Base-by-base conservation (phyloP, 257 asterid species). In the Jacaranda mimosifolia region DNA sequence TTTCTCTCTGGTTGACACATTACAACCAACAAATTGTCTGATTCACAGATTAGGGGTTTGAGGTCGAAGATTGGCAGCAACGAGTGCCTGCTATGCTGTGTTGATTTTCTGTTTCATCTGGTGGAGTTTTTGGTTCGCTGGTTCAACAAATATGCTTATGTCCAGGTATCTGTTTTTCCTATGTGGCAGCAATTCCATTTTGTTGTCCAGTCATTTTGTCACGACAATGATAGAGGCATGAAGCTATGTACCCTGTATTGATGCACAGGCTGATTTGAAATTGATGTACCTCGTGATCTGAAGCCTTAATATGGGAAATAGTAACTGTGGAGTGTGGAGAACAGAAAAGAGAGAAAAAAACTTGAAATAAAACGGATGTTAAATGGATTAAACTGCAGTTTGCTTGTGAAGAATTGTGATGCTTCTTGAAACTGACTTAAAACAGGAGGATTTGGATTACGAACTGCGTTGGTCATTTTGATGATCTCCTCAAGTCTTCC, bases 111-210 rank as follows among this genome's bases (percentile, higher is more conserved):
- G 76, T 95, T 95, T 83, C 97, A 95, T 85, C 77, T 95, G 68
- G 98, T 95, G 43, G 99, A 95, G 91, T 91, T 93, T 77, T 76
- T 95, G 80, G 99, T 95, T 70, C 94, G 99, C 45, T 95, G 96
- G 91, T 95, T 93, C 89, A 95, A 95, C 80, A 95, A 95, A 82
- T 95, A 95, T 77, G 99, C 99, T 70, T 95, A 93, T 88, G 99
- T 95, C 77, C 96, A 91, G 99, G 99, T 95, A 88, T 49, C 63
- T 42, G 52, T 77, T 82, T 42, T 57, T 17, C 53, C 68, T 46
- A 6, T 51, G 4, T 4, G 36, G 38, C n/a, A 49, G 68, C 55
- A 64, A 13, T 14, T 70, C n/a, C 48, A 8, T 35, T 15, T 19
- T 43, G 18, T 62, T 66, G 17, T 18, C 11, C 15, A 9, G 15